These are phyloP conservation scores for Dendrobium huoshanense DNA, from an alignment of 106 monocot genomes.

Conservation along the genomic window DNA sequence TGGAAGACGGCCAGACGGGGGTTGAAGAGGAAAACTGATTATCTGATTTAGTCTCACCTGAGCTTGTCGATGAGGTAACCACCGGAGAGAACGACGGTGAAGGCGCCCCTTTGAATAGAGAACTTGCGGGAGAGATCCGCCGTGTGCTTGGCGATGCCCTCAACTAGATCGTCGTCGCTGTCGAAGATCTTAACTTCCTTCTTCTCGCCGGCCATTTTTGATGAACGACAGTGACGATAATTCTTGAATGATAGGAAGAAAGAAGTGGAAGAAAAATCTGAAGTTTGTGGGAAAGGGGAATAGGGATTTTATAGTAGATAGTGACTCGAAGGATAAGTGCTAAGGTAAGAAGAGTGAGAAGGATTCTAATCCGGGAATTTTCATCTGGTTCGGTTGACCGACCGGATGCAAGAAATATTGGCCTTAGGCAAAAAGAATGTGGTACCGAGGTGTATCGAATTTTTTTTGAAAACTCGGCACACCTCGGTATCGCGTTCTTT, in stretches of 20 bases:
- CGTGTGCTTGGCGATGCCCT: slow-evolving; percentile 60
- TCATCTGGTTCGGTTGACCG: no score
- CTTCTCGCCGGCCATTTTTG: slow-evolving; percentile 1
- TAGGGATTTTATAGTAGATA: no score
- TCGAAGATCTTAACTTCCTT: slow-evolving; percentile 25
- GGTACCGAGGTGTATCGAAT: no score
- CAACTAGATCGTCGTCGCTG: slow-evolving; percentile 59
- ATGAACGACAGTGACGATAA: background rate
- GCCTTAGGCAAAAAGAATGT: no score
- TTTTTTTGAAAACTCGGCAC: no score
- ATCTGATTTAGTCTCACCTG: slow-evolving; percentile 25
- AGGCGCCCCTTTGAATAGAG: slow-evolving; percentile 46
- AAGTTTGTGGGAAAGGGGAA: background rate
- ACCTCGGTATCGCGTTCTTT: no score
- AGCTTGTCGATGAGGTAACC: slow-evolving; percentile 80
- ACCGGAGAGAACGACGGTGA: slow-evolving; percentile 83
- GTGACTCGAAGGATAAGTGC: no score
- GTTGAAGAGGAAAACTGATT: background rate
- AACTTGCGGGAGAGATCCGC: slow-evolving; percentile 61
- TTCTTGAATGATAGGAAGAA: background rate
- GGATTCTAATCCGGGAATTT: no score
- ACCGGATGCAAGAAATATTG: no score
- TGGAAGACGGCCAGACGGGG: background rate
- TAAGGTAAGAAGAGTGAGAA: no score
- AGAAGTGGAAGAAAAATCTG: background rate